phyloP scores from a whole-genome alignment of 2,329 filamentous ascomycete species.

The Cladosporium halotolerans region DNA sequence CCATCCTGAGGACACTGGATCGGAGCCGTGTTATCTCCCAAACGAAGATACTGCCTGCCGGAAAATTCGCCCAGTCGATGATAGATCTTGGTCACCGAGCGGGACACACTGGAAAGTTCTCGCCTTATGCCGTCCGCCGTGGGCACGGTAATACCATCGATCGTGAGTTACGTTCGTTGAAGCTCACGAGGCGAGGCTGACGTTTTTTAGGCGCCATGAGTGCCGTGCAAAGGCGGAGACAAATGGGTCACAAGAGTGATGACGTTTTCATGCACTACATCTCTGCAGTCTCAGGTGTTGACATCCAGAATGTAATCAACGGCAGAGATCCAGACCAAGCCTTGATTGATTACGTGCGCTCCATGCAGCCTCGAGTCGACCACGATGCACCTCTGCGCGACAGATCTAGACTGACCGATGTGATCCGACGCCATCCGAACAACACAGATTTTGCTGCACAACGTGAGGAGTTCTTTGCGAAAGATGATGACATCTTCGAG shows the following conservation, averaged over 20 bases:
- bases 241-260: neutral
- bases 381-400: neutral
- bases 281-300: neutral
- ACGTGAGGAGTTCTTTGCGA: neutral
- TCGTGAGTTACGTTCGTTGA: neutral
- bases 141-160: neutral
- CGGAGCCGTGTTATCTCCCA: neutral
- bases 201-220: neutral
- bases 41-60: neutral
- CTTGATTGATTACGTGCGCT: neutral
- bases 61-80: neutral
- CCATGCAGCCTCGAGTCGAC: neutral
- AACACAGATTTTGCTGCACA: neutral
- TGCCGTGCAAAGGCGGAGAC: neutral
- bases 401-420: neutral
- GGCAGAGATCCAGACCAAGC: neutral
- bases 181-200: neutral
- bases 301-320: neutral
- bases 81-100: neutral
- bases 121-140: neutral
- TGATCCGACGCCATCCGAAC: neutral
- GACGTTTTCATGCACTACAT: conserved; percentile 3
- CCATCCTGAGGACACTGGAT: neutral
- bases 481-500: neutral
- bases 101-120: neutral